A percentile compares a stretch with the other conserved stretches of the same genome.
phyloP scores from a whole-genome alignment of 2,329 filamentous ascomycete genomes.

The Cytospora leucostoma region DNA sequence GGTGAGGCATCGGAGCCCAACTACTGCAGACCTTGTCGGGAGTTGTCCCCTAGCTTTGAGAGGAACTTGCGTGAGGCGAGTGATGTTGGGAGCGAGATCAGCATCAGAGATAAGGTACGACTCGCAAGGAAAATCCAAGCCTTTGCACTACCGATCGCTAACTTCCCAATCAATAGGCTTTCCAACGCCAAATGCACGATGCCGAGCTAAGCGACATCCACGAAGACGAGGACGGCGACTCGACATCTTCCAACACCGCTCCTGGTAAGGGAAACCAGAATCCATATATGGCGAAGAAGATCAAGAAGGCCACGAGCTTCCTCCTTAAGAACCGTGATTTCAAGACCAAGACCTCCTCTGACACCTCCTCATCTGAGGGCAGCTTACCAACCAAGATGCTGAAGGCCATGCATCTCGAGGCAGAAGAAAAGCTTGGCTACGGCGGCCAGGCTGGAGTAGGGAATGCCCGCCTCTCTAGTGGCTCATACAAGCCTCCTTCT shows the following conservation, averaged over 20 bases:
- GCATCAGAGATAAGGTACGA: constrained; percentile 16
- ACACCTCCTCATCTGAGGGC: constrained; percentile 17
- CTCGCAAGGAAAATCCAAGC: background rate
- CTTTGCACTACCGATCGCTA: background rate
- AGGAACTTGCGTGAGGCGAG: constrained; percentile 24
- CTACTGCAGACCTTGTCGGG: constrained; percentile 27
- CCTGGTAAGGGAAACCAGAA: constrained; percentile 24
- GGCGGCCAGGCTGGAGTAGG: background rate
- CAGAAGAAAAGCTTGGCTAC: constrained; percentile 6
- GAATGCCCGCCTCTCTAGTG: constrained; percentile 11
- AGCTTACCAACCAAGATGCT: constrained; percentile 7
- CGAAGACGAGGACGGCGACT: constrained; percentile 17
- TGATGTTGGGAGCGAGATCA: constrained; percentile 20
- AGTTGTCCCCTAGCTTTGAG: constrained; percentile 20
- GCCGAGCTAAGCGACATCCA: constrained; percentile 24
- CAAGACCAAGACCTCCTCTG: constrained; percentile 21
- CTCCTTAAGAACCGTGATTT: constrained; percentile 19
- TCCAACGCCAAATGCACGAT: constrained; percentile 25
- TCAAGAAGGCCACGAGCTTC: constrained; percentile 20
- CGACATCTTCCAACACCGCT: background rate
- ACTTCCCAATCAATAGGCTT: constrained; percentile 14
- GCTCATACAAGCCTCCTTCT: constrained; percentile 16
- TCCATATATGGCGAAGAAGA: constrained; percentile 6
- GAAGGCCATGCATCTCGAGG: constrained; percentile 16
- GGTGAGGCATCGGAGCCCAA: constrained; percentile 18